Evolutionary conservation across 495 filamentous ascomycete genomes (phyloP).

Genomic region (Penicillium robsamsonii): DNA sequence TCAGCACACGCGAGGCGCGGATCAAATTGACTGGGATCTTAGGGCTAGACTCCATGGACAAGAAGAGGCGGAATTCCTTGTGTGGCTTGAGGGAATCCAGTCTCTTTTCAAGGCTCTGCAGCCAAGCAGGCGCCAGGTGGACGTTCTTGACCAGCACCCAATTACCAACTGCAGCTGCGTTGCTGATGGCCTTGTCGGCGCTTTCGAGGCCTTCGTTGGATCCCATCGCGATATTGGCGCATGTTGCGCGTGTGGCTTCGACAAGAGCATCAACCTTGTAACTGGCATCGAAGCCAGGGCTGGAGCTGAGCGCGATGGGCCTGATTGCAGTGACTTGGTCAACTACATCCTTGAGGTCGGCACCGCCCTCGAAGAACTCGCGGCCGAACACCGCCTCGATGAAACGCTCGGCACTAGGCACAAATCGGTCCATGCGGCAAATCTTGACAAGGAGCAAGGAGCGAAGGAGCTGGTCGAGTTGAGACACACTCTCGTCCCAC

Average conservation of each 20-base stretch:
- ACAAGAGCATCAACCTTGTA: conserved; percentile 98
- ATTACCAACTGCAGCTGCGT: conserved; percentile 84
- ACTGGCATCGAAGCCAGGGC: conserved; percentile 94
- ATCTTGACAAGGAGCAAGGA: conserved; percentile 88
- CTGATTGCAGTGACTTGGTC: conserved; percentile 78
- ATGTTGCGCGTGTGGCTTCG: conserved; percentile 73
- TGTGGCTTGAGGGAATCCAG: conserved; percentile 94
- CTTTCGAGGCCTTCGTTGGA: conserved; percentile 89
- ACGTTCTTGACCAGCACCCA: conserved; percentile 99
- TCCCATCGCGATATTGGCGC: conserved; percentile 98
- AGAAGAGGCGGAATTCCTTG: conserved; percentile 88
- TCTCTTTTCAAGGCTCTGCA: conserved; percentile 94
- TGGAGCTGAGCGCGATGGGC: conserved; percentile 89
- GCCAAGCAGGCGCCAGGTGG: conserved; percentile 90
- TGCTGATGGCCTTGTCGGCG: conserved; percentile 92
- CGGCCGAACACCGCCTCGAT: conserved; percentile 86
- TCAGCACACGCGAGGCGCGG: conserved; percentile 87
- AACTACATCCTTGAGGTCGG: conserved; percentile 82
- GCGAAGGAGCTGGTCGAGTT: conserved; percentile 73
- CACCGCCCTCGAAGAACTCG: conserved; percentile 72
- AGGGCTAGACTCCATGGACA: conserved; percentile 95
- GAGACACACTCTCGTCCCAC: conserved; percentile 64
- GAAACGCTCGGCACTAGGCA: conserved; percentile 87
- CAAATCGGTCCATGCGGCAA: conserved; percentile 92
- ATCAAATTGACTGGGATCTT: conserved; percentile 97